Evolutionary conservation across 1,284 basidiomycete genomes (phyloP).

Genomic region (Leccinum angustisporum): DNA sequence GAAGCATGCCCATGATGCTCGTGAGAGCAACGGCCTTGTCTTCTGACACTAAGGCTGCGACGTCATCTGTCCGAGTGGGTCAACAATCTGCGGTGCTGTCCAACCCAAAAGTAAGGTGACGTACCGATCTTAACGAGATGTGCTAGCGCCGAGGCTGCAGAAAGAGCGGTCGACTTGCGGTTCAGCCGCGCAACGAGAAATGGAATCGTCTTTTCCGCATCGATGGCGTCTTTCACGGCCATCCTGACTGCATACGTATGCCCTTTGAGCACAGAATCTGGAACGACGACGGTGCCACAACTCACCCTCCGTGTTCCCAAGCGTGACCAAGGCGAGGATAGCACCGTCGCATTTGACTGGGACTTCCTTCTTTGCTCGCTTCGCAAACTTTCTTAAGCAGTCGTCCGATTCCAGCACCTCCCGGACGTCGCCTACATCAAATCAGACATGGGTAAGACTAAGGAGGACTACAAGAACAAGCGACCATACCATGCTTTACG

Average conservation of each 20-base stretch:
- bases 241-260: neutral
- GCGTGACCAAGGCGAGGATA: conserved; percentile 17
- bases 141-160: conserved; percentile 23
- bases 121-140: conserved; percentile 22
- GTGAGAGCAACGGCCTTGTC: conserved; percentile 3
- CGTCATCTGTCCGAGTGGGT: conserved; percentile 17
- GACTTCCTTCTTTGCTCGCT: conserved; percentile 7
- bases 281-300: neutral
- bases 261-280: neutral
- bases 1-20: conserved; percentile 25
- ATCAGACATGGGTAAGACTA: neutral
- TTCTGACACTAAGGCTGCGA: conserved; percentile 14
- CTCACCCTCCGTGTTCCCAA: conserved; percentile 18
- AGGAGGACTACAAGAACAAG: neutral
- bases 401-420: conserved; percentile 6
- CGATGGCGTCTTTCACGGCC: conserved; percentile 19
- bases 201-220: conserved; percentile 14
- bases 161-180: conserved; percentile 19
- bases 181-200: conserved; percentile 20
- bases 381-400: conserved; percentile 20
- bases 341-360: conserved; percentile 22
- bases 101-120: conserved; percentile 1
- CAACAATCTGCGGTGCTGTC: neutral
- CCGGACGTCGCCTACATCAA: conserved; percentile 14
- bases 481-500: conserved; percentile 15